Conservation (phyloP, 1,284 basidiomycete species). For the Moesziomyces sp. region DNA sequence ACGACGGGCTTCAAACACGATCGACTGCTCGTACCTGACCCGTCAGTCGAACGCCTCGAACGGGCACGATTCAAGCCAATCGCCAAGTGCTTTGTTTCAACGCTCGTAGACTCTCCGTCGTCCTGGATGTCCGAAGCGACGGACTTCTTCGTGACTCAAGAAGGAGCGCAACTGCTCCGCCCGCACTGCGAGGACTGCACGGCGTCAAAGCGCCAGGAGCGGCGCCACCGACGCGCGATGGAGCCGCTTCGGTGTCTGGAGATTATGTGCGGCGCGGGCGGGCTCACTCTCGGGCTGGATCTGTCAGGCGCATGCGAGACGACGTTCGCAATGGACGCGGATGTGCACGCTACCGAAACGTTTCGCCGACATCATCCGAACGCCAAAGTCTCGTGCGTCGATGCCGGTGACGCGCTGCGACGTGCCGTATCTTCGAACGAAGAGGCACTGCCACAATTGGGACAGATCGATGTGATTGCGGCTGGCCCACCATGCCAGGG, state of each 20-base stretch:
- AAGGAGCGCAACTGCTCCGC: slow-evolving; percentile 1
- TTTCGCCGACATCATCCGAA: slow-evolving; percentile 28
- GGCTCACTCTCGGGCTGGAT: slow-evolving; percentile 33
- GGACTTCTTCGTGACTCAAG: slow-evolving; percentile 12
- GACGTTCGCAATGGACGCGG: slow-evolving; percentile 22
- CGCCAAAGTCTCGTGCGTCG: slow-evolving; percentile 7
- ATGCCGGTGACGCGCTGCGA: slow-evolving; percentile 24
- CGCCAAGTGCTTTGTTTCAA: slow-evolving; percentile 13
- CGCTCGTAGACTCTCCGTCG: background rate
- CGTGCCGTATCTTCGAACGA: slow-evolving; percentile 8
- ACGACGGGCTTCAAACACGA: slow-evolving; percentile 24
- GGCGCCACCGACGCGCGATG: background rate
- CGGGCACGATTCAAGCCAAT: slow-evolving; percentile 2
- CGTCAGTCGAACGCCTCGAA: background rate
- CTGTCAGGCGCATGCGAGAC: slow-evolving; percentile 40
- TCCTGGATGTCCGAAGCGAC: slow-evolving; percentile 6
- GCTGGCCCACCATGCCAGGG: slow-evolving; percentile 46
- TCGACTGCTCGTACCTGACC: slow-evolving; percentile 10
- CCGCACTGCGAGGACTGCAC: slow-evolving; percentile 9
- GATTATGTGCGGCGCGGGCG: slow-evolving; percentile 41
- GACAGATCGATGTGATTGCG: slow-evolving; percentile 28
- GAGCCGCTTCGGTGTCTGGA: slow-evolving; percentile 14
- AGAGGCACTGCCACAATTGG: slow-evolving; percentile 11
- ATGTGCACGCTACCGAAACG: slow-evolving; percentile 15
- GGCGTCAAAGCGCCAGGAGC: background rate